Base-by-base conservation (phyloP, 495 filamentous ascomycete genomes). In the Jackrogersella minutella region DNA sequence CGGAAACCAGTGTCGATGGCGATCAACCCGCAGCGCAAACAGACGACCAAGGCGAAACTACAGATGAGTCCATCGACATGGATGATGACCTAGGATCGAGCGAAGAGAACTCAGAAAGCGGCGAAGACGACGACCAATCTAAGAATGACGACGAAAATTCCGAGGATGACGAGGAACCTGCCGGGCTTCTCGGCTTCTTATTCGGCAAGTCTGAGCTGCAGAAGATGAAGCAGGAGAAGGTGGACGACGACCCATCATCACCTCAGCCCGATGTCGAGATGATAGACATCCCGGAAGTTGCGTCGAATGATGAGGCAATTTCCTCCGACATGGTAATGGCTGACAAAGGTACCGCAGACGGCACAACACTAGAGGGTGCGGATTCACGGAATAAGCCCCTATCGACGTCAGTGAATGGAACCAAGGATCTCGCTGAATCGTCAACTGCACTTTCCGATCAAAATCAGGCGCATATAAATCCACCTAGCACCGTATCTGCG, bases 11-110 rank as follows among this genome's bases (percentile, higher is more conserved):
- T 39, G 75, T 71, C 47, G 69, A 63, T 16, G 74, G 71, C 4
- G 76, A 81, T 31, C 47, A 54, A 47, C 21, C 22, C 1, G 7
- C 19, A 26, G 10, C 39, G 16, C 77, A 85, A 56, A 60, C 86
- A 4, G 91, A 92, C 21, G 88, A 93, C 58, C 46, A 62, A 24
- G 89, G 91, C 59, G 90, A 91, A 57, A 82, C 81, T 30, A 91
- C 86, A 37, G 92, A 95, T 68, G 90, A 90, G 62, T 95, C 91
- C 8, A 88, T 91, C 5, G 91, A 94, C 61, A 97, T 97, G 93
- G 89, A 93, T 67, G 90, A 93, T 69, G 91, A 94, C 64, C 85
- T 91, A 76, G 87, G 86, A 22, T 89, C 90, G 28, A 88, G 82
- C 36, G 88, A 90, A 39, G 86, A 87, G 8, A 80, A 84, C 11